A percentile compares a stretch with the other conserved stretches of the same genome.
Evolutionary conservation across 495 filamentous ascomycete genomes (phyloP).

Genomic region (Rostrohypoxylon terebratum): DNA sequence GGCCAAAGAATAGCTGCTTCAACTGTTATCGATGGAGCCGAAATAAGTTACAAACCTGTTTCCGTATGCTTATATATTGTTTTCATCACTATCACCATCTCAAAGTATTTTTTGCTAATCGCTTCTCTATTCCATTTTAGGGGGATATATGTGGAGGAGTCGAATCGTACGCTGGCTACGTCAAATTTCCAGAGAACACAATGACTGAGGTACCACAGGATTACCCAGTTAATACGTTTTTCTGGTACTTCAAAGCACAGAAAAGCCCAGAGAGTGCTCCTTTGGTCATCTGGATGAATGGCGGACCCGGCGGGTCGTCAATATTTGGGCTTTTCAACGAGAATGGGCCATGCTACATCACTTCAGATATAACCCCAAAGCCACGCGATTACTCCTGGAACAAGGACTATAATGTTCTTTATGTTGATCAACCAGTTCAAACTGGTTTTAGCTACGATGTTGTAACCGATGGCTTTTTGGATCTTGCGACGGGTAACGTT

Average conservation of each 20-base stretch:
- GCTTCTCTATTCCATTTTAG: too few species aligned
- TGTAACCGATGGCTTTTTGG: slow-evolving; percentile 55
- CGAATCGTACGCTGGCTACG: slow-evolving; percentile 59
- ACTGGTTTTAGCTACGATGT: slow-evolving; percentile 66
- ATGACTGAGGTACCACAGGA: slow-evolving; percentile 49
- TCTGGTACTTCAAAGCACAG: slow-evolving; percentile 78
- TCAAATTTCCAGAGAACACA: slow-evolving; percentile 52
- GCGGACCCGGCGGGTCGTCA: slow-evolving; percentile 69
- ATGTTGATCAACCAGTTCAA: slow-evolving; percentile 71
- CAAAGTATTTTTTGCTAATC: too few species aligned
- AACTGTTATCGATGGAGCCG: too few species aligned
- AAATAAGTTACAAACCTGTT: too few species aligned
- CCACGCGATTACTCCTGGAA: slow-evolving; percentile 69
- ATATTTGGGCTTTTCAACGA: slow-evolving; percentile 71
- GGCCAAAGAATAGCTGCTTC: too few species aligned
- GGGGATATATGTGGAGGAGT: slow-evolving; percentile 44
- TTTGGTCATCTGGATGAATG: slow-evolving; percentile 73
- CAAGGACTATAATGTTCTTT: slow-evolving; percentile 76
- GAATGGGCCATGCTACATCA: slow-evolving; percentile 57
- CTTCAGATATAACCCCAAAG: slow-evolving; percentile 61
- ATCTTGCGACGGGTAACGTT: slow-evolving; percentile 46
- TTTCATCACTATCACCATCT: too few species aligned
- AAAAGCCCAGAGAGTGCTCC: slow-evolving; percentile 66
- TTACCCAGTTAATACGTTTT: slow-evolving; percentile 78
- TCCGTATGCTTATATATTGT: too few species aligned